Conservation (phyloP, 306 rosid species). For the Canavalia ensiformis region DNA sequence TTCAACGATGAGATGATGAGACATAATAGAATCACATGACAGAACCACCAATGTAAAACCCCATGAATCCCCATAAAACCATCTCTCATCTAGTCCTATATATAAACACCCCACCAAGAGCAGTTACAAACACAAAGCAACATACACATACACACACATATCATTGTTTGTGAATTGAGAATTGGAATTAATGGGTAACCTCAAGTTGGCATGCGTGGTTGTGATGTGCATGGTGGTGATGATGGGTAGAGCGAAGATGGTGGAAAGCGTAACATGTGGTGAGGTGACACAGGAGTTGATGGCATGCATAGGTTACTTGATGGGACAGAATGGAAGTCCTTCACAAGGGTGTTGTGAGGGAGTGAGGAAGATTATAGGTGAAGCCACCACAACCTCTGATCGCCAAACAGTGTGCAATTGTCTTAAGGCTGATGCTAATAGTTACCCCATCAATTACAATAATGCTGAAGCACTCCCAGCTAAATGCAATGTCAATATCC, state of each 20-base stretch:
- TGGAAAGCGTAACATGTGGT: slow-evolving; percentile 48
- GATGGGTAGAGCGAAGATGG: slow-evolving; percentile 36
- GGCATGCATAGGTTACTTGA: slow-evolving; percentile 35
- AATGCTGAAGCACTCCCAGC: slow-evolving; percentile 50
- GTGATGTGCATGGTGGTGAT: slow-evolving; percentile 43
- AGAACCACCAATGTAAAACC: not conserved
- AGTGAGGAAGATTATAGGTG: not conserved
- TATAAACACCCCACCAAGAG: not conserved
- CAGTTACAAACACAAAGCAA: not conserved
- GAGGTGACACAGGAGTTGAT: not conserved
- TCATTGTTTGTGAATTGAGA: not conserved
- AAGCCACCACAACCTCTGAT: slow-evolving; percentile 43
- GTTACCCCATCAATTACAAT: not conserved
- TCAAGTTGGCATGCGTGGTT: slow-evolving; percentile 46
- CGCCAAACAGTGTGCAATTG: slow-evolving; percentile 52
- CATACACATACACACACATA: not conserved
- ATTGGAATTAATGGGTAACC: not conserved
- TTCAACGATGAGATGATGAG: not conserved
- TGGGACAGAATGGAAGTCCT: not conserved
- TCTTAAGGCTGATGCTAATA: slow-evolving; percentile 47
- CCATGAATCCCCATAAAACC: not conserved
- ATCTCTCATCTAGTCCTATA: not conserved
- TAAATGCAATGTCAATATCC: slow-evolving; percentile 52
- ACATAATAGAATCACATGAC: not conserved
- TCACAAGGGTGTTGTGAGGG: slow-evolving; percentile 47